These are phyloP conservation scores for Paecilomyces fulvus DNA, from an alignment of 2,329 filamentous ascomycete species.

Conservation along the genomic window DNA sequence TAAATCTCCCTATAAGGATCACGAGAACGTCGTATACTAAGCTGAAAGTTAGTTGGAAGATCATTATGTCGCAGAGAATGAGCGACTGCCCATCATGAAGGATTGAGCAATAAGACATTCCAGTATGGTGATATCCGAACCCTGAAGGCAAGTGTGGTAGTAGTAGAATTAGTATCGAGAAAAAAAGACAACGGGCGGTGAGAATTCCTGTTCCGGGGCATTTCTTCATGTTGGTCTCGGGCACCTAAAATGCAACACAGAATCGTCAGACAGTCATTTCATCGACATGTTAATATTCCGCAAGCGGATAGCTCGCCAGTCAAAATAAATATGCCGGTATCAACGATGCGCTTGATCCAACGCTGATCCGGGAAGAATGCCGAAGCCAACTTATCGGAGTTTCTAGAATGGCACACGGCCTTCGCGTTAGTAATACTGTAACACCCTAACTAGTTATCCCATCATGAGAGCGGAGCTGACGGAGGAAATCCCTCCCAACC, in stretches of 20 bases:
- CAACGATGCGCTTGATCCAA: neutral
- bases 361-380: neutral
- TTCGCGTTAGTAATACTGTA: neutral
- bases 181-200: neutral
- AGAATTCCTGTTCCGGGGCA: neutral
- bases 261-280: neutral
- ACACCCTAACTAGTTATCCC: neutral
- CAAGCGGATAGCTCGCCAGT: neutral
- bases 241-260: neutral
- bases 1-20: too few relatives aligned
- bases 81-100: too few relatives aligned
- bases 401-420: neutral
- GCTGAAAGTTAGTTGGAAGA: too few relatives aligned
- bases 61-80: too few relatives aligned
- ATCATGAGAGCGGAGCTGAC: neutral
- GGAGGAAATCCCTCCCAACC: neutral
- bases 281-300: neutral
- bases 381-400: neutral
- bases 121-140: too few relatives aligned
- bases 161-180: neutral
- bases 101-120: too few relatives aligned
- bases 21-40: too few relatives aligned
- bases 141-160: neutral
- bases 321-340: neutral
- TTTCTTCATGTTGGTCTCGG: too few relatives aligned